Conservation (phyloP, 1,284 basidiomycete genomes). For the Exobasidium rhododendri region DNA sequence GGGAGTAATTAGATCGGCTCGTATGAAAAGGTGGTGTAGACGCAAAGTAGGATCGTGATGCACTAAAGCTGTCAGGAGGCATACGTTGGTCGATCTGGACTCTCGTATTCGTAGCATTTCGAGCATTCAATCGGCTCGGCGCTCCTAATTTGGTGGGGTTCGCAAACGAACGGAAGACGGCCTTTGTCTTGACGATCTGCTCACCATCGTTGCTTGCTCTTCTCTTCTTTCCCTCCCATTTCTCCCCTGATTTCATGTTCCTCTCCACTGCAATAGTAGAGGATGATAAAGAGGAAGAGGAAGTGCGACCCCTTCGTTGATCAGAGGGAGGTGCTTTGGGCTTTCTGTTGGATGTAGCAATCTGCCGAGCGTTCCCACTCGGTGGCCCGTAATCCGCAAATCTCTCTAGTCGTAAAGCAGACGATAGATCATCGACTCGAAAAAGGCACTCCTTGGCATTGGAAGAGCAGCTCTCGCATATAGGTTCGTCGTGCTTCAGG, state of each 20-base stretch:
- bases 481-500: constrained; percentile 35
- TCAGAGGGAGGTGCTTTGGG: constrained; percentile 1
- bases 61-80: too few relatives aligned
- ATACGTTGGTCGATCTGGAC: too few relatives aligned
- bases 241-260: neutral
- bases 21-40: too few relatives aligned
- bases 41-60: too few relatives aligned
- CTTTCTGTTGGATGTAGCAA: constrained; percentile 13
- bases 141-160: constrained; percentile 42
- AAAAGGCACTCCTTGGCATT: constrained; percentile 46
- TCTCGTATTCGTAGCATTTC: too few relatives aligned
- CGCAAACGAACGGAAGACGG: constrained; percentile 41
- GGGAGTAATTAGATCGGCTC: too few relatives aligned
- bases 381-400: constrained; percentile 41
- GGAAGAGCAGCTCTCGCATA: constrained; percentile 42
- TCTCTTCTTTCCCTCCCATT: neutral
- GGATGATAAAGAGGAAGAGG: neutral
- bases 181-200: constrained; percentile 28
- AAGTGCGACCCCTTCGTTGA: neutral
- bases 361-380: constrained; percentile 18
- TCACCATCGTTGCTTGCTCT: neutral
- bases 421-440: constrained; percentile 43
- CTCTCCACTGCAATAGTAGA: neutral
- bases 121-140: constrained; percentile 13
- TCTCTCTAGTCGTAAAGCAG: constrained; percentile 36